Evolutionary conservation across 1,284 basidiomycete genomes (phyloP), one percentile per base, ranked within the genome.

Genomic region (Moniliella sp.): DNA sequence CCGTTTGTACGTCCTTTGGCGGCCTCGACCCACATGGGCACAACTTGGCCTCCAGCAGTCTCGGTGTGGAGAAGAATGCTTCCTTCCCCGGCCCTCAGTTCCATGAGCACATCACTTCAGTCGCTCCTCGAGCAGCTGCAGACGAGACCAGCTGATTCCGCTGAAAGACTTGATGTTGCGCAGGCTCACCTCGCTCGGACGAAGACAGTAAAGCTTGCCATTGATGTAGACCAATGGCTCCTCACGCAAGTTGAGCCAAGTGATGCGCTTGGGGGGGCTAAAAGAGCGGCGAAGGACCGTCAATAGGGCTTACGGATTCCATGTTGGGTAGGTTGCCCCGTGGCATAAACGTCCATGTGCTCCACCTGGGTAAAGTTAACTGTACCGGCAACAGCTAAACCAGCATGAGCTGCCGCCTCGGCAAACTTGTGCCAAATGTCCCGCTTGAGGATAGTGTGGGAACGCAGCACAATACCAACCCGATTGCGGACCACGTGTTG

Each of bases 151-250:
- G 14, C 45, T 49, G 37, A 57, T 57, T 15, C 57, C 57, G 25
- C 48, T 48, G 41, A 52, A 59, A 15, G 46, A 43, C 27, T 48
- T 51, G 44, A 49, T 48, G 34, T 56, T 52, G 18, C 54, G 45
- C 25, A 61, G 36, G 4, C 50, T 54, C 38, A 49, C 43, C 18
- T 46, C 53, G 17, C 45, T 45, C 33, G 56, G 57, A 21, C 66
- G 57, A 11, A 69, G 56, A 18, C 64, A 64, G 50, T 62, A 65
- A 0, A 65, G 65, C 48, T 51, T 71, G 21, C 79, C 82, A 47
- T 93, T 91, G 51, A 97, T 74, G 53, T 88, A 86, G 1, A 93
- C 79, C 32, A 97, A 71, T 0, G 88, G 88, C 59, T 97, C 88
- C 40, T 65, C 63, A 12, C 86, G 68, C 18, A 97, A 64, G 15